Evolutionary conservation across 805 yeast species (phyloP).

Genomic region (Candida yuanshanica): DNA sequence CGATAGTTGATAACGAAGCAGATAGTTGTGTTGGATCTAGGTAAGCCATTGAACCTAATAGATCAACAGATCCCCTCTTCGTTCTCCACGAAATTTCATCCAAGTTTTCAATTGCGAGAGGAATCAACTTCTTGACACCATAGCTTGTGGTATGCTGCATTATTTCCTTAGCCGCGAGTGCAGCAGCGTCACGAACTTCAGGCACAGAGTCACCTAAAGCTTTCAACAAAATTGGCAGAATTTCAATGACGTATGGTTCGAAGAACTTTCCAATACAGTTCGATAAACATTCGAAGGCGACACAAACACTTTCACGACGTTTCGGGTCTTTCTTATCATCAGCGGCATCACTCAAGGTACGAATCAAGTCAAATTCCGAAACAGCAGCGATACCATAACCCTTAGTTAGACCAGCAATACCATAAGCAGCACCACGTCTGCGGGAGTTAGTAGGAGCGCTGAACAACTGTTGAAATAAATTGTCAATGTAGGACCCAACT

Average conservation of each 20-base stretch:
- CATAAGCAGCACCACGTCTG: constrained; percentile 93
- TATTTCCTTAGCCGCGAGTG: constrained; percentile 76
- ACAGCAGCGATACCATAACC: constrained; percentile 83
- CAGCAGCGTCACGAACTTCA: constrained; percentile 88
- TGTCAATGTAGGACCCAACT: constrained; percentile 50
- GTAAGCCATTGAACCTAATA: constrained; percentile 97
- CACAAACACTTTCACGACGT: constrained; percentile 82
- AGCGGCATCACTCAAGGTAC: constrained; percentile 72
- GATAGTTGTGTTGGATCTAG: constrained; percentile 92
- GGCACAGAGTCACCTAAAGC: constrained; percentile 79
- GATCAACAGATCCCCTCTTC: constrained; percentile 93
- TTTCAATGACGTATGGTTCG: constrained; percentile 91
- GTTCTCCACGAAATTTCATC: constrained; percentile 94
- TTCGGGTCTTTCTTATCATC: constrained; percentile 76
- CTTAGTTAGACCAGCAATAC: constrained; percentile 87
- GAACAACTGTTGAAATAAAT: constrained; percentile 55
- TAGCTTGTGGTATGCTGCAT: constrained; percentile 89
- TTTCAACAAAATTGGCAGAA: constrained; percentile 73
- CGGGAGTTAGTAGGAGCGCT: constrained; percentile 37
- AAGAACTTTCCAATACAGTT: constrained; percentile 67
- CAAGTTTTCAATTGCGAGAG: constrained; percentile 78
- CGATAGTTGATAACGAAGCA: constrained; percentile 79
- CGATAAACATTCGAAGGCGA: constrained; percentile 81
- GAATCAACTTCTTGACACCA: constrained; percentile 89
- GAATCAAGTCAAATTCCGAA: constrained; percentile 68